Conservation (phyloP, 345 rosid species). For the Pistacia vera region DNA sequence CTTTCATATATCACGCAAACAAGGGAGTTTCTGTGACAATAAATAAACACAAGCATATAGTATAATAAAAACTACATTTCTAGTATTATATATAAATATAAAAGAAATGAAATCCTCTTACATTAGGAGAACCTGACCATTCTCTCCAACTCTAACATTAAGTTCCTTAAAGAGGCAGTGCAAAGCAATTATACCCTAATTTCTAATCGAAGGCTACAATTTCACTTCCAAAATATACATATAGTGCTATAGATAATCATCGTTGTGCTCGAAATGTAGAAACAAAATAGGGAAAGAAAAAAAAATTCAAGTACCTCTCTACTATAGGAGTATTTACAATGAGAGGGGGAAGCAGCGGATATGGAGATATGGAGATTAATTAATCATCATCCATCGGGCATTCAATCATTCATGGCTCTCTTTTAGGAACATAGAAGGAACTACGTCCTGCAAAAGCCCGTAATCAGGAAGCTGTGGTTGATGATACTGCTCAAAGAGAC, state of each 20-base stretch:
- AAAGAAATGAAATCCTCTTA: too few relatives aligned
- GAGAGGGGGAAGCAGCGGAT: background rate
- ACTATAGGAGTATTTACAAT: slow-evolving; percentile 4
- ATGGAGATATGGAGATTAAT: slow-evolving; percentile 3
- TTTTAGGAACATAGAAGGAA: slow-evolving; percentile 73
- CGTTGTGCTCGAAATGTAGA: background rate
- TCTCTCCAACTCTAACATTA: background rate
- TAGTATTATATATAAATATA: too few relatives aligned
- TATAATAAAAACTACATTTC: too few relatives aligned
- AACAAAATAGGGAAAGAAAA: background rate
- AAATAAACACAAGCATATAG: too few relatives aligned
- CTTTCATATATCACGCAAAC: too few relatives aligned
- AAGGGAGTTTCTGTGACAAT: too few relatives aligned
- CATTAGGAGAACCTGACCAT: background rate
- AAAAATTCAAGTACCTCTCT: background rate
- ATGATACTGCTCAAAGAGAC: slow-evolving; percentile 31
- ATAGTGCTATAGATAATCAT: background rate
- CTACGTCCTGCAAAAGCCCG: slow-evolving; percentile 78
- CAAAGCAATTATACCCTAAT: background rate
- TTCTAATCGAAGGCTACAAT: background rate
- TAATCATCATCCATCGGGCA: too few relatives aligned
- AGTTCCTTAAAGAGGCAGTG: background rate
- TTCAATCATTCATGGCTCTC: slow-evolving; percentile 47
- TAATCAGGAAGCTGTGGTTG: slow-evolving; percentile 56
- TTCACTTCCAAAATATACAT: background rate